These are phyloP conservation scores for Daldinia eschscholtzii DNA, from an alignment of 2,329 filamentous ascomycete species.

Conservation along the genomic window DNA sequence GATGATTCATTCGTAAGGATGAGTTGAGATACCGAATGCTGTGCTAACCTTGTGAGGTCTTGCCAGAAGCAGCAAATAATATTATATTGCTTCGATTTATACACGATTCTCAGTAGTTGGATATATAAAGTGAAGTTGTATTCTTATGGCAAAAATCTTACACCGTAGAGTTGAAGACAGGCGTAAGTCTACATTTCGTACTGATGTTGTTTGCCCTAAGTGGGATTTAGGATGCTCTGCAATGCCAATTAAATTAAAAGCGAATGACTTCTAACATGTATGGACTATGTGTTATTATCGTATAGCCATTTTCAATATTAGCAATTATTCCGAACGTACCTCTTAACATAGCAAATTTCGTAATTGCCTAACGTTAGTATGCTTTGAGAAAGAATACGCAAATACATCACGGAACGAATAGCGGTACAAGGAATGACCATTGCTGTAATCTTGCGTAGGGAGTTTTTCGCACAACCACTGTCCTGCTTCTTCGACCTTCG, in stretches of 20 bases:
- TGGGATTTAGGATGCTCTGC: background rate
- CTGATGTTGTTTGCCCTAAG: background rate
- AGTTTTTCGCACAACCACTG: too few species aligned
- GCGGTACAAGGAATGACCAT: background rate
- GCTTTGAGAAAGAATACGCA: too few species aligned
- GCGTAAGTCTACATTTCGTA: background rate
- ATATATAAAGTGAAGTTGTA: constrained; percentile 6
- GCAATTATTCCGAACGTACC: too few species aligned
- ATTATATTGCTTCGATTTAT: constrained; percentile 35
- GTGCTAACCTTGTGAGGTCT: constrained; percentile 16
- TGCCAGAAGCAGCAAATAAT: constrained; percentile 34
- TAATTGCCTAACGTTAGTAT: too few species aligned
- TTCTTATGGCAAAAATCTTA: background rate
- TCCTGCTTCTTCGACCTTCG: too few species aligned
- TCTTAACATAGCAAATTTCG: too few species aligned
- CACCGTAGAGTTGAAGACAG: background rate
- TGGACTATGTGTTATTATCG: too few species aligned
- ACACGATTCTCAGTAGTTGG: background rate
- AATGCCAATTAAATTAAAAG: background rate
- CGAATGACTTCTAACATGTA: background rate
- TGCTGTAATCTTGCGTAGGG: background rate
- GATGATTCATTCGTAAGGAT: constrained; percentile 20
- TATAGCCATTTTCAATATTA: too few species aligned
- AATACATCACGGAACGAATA: background rate
- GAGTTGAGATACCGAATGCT: constrained; percentile 13